Conservation (phyloP, 73 alveolate genomes). For the Breviolum minutum region DNA sequence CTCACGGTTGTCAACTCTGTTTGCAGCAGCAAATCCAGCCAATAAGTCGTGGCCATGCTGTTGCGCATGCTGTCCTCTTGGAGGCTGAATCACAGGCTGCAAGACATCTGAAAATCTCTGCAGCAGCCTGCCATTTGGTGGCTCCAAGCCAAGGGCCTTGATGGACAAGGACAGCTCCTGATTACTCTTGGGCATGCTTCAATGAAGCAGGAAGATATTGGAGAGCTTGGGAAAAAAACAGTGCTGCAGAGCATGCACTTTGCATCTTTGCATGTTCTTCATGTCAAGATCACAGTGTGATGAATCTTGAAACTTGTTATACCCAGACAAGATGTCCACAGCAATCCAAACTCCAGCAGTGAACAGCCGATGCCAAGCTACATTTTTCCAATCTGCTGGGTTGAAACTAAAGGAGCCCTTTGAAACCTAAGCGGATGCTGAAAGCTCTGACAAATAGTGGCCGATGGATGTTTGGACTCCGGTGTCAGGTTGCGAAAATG, state of each 20-base stretch:
- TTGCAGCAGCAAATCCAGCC: too few relatives aligned
- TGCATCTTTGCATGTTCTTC: neutral
- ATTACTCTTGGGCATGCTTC: neutral
- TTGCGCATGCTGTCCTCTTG: too few relatives aligned
- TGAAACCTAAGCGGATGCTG: constrained; percentile 35
- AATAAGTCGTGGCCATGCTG: too few relatives aligned
- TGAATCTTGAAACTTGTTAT: too few relatives aligned
- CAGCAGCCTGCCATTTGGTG: neutral
- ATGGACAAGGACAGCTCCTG: neutral
- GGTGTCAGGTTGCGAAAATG: neutral
- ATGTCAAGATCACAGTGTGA: neutral
- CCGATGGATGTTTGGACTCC: neutral
- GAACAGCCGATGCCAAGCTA: neutral
- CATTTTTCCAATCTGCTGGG: constrained; percentile 95
- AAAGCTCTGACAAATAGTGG: too few relatives aligned
- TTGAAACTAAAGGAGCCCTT: constrained; percentile 94
- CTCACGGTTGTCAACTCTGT: too few relatives aligned
- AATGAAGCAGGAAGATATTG: neutral
- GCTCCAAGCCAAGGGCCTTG: constrained; percentile 7
- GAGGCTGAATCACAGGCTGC: too few relatives aligned
- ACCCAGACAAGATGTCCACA: too few relatives aligned
- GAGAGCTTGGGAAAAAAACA: too few relatives aligned
- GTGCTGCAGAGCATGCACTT: neutral
- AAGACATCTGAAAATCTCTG: neutral
- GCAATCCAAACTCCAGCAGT: too few relatives aligned